phyloP scores from a whole-genome alignment of 2,329 filamentous ascomycete genomes.

The Clonostachys solani region DNA sequence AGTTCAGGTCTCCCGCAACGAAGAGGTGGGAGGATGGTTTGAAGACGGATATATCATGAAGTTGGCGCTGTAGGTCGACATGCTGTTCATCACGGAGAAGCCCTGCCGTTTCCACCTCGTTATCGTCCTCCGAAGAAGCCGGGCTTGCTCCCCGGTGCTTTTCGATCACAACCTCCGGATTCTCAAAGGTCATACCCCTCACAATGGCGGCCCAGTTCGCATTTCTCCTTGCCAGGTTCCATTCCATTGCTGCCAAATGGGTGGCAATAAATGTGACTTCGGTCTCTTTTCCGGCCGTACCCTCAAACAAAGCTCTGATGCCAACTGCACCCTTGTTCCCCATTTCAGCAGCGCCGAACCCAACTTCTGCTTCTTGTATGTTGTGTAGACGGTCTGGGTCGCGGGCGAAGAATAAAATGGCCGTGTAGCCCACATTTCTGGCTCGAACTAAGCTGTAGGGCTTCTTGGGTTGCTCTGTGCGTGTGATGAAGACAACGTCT shows the following conservation, averaged over 20 bases:
- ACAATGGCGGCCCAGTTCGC: slow-evolving; percentile 86
- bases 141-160: slow-evolving; percentile 7
- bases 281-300: slow-evolving; percentile 83
- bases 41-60: slow-evolving; percentile 66
- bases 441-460: slow-evolving; percentile 68
- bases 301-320: slow-evolving; percentile 60
- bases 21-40: slow-evolving; percentile 74
- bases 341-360: slow-evolving; percentile 83
- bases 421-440: slow-evolving; percentile 84
- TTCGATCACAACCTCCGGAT: slow-evolving; percentile 35
- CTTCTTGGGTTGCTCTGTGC: slow-evolving; percentile 13
- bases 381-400: slow-evolving; percentile 55
- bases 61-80: slow-evolving; percentile 30
- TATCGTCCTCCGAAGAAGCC: slow-evolving; percentile 12
- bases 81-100: slow-evolving; percentile 28
- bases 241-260: slow-evolving; percentile 86
- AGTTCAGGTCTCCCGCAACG: slow-evolving; percentile 90
- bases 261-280: slow-evolving; percentile 83
- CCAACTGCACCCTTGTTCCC: slow-evolving; percentile 94
- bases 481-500: slow-evolving; percentile 6
- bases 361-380: slow-evolving; percentile 76
- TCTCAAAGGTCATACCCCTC: slow-evolving; percentile 71
- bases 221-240: slow-evolving; percentile 70
- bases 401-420: slow-evolving; percentile 77
- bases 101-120: slow-evolving; percentile 16